Percentiles rank a stretch among this genome's conserved stretches.
phyloP scores from a whole-genome alignment of 371 early-diverging fungal genomes.

The Haplosporangium sp. region DNA sequence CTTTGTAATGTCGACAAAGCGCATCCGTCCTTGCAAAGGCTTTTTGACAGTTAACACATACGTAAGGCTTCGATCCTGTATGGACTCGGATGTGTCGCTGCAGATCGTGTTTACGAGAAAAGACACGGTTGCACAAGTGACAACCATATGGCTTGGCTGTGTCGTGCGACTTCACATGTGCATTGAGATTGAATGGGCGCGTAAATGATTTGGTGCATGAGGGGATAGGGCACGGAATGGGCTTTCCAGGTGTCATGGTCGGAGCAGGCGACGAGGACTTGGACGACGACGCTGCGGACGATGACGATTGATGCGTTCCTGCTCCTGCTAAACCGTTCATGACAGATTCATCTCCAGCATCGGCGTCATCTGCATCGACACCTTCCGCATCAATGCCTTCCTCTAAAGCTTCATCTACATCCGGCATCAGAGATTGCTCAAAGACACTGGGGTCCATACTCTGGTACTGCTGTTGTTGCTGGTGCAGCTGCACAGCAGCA shows the following conservation, averaged over 20 bases:
- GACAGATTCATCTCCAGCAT: constrained; percentile 1
- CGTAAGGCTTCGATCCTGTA: constrained; percentile 73
- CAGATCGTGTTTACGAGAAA: constrained; percentile 77
- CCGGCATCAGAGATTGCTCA: constrained; percentile 22
- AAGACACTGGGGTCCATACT: constrained; percentile 26
- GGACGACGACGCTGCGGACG: background rate
- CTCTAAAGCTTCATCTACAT: constrained; percentile 11
- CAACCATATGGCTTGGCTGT: constrained; percentile 54
- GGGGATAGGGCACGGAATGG: constrained; percentile 47
- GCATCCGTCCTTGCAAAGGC: constrained; percentile 78
- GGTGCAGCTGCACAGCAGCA: constrained; percentile 25
- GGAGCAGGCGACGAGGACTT: constrained; percentile 3
- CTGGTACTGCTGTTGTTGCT: constrained; percentile 31
- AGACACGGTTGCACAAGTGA: constrained; percentile 56
- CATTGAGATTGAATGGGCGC: constrained; percentile 44
- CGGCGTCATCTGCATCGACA: constrained; percentile 19
- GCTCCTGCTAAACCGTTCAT: background rate
- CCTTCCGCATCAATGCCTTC: constrained; percentile 22
- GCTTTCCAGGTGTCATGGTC: constrained; percentile 25
- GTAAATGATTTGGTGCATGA: constrained; percentile 45
- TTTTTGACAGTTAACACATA: constrained; percentile 69
- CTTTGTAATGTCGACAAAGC: constrained; percentile 68
- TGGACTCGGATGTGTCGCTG: constrained; percentile 76
- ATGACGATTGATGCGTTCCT: background rate
- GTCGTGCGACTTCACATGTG: constrained; percentile 51